phyloP scores from a whole-genome alignment of 2,329 filamentous ascomycete genomes.

The Keithomyces neogunnii region DNA sequence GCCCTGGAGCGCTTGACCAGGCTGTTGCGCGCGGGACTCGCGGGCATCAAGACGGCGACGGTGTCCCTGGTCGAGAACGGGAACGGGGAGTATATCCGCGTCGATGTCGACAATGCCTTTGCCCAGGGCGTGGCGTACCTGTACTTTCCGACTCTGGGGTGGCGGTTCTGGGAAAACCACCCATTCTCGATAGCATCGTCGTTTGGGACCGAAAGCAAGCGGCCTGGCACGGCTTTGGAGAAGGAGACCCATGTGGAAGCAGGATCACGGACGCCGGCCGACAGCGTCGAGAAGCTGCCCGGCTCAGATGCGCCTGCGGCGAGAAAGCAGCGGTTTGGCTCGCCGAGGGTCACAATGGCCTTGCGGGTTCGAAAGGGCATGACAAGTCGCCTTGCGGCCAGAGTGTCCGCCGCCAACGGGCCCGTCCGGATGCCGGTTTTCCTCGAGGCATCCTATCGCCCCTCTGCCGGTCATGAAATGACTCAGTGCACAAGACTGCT shows the following conservation, averaged over 20 bases:
- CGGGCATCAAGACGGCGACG: slow-evolving; percentile 14
- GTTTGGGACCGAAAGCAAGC: neutral
- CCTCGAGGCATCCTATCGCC: slow-evolving; percentile 20
- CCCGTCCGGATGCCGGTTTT: slow-evolving; percentile 14
- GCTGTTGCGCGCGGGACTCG: slow-evolving; percentile 14
- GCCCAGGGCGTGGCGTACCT: slow-evolving; percentile 23
- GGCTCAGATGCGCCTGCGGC: neutral
- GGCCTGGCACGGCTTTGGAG: neutral
- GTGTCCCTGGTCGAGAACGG: slow-evolving; percentile 15
- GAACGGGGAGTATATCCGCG: slow-evolving; percentile 18
- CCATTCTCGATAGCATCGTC: slow-evolving; percentile 17
- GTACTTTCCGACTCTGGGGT: slow-evolving; percentile 20
- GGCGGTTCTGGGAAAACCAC: slow-evolving; percentile 28
- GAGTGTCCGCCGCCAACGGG: neutral
- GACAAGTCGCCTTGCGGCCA: slow-evolving; percentile 13
- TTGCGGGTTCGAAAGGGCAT: slow-evolving; percentile 16
- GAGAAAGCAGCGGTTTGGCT: neutral
- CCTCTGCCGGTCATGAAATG: slow-evolving; percentile 13
- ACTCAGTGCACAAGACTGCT: slow-evolving; percentile 17
- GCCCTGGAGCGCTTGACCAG: slow-evolving; percentile 20
- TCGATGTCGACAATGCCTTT: slow-evolving; percentile 18
- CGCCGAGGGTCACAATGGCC: slow-evolving; percentile 12
- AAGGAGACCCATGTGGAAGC: neutral
- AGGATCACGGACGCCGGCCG: neutral
- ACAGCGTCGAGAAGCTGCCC: neutral